These are phyloP conservation scores for Zygosaccharomyces pseudobailii DNA, from an alignment of 1,139 yeast genomes.

Conservation along the genomic window DNA sequence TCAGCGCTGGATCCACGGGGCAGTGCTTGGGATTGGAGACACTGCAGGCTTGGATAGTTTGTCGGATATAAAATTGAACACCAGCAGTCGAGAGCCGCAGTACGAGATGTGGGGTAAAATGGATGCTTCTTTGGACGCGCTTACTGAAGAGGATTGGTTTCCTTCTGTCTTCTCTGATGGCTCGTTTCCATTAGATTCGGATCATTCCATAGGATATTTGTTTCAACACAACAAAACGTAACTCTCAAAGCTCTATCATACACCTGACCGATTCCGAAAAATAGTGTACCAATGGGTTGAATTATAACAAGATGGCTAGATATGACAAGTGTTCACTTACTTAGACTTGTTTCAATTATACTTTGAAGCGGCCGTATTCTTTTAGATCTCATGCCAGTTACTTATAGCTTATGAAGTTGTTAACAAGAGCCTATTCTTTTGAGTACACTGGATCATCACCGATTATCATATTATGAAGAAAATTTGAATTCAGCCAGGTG, in stretches of 20 bases:
- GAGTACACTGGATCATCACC: conserved; percentile 41
- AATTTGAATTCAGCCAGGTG: conserved; percentile 22
- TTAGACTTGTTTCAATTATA: no score
- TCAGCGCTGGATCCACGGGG: conserved; percentile 10
- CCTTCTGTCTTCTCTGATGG: conserved; percentile 7
- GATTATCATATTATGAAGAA: conserved; percentile 35
- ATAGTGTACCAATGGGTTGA: no score
- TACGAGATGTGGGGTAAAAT: conserved; percentile 6
- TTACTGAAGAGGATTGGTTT: conserved; percentile 8
- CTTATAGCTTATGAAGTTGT: neutral
- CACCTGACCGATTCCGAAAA: no score
- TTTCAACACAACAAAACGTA: conserved; percentile 3
- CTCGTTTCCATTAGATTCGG: conserved; percentile 7
- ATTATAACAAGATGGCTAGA: no score
- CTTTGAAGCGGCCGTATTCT: no score
- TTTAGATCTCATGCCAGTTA: no score
- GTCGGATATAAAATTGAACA: neutral
- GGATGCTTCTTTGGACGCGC: conserved; percentile 10
- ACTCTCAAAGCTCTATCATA: neutral
- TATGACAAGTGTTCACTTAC: no score
- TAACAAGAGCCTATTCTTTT: conserved; percentile 30
- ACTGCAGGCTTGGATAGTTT: neutral
- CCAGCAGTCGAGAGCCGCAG: neutral
- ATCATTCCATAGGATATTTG: conserved; percentile 6
- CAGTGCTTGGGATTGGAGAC: conserved; percentile 9